Evolutionary conservation across 1,139 yeast genomes (phyloP), one percentile per base, ranked within the genome.

Genomic region (Hyphopichia pseudoburtonii): DNA sequence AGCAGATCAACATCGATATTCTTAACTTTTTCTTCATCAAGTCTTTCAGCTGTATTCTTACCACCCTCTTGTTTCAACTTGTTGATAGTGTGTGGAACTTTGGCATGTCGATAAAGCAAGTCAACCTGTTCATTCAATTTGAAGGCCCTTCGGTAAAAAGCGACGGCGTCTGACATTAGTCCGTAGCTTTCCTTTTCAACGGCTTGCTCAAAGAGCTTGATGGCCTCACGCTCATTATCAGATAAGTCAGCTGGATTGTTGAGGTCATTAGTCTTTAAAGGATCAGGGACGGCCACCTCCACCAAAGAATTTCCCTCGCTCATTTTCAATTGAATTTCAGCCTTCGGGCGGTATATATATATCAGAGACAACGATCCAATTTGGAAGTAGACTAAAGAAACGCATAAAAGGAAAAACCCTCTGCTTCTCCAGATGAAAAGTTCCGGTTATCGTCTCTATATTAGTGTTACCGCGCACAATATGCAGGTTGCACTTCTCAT

Each of bases 151-250:
- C 96, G 67, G 61, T 89, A 89, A 44, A 65, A 72, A 30, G 70
- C 76, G 26, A 87, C 80, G 0, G 97, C 96, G 51, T 88, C 96
- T 4, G 86, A 73, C 77, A 89, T 73, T 42, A 79, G 68, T 0
- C 96, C 96, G 36, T 71, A 76, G 19, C 76, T 65, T 59, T 89
- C 97, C 50, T 80, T 81, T 37, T 75, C 80, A 0, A 82, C 78
- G 1, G 90, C 97, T 37, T 66, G 61, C 49, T 85, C 90, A 64
- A 86, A 88, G 19, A 76, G 58, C 19, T 65, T 64, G 32, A 87
- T 60, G 1, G 96, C 95, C 38, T 64, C 56, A 25, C 45, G 40
- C 26, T 62, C 62, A 16, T 33, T 33, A 9, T 46, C 49, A 4
- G 52, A 40, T 31, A 47, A 28, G 27, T 27, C 17, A n/a, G 5